Evolutionary conservation across 768 basidiomycete species (phyloP), one percentile per base, ranked within the genome.

Genomic region (Trametes villosa): DNA sequence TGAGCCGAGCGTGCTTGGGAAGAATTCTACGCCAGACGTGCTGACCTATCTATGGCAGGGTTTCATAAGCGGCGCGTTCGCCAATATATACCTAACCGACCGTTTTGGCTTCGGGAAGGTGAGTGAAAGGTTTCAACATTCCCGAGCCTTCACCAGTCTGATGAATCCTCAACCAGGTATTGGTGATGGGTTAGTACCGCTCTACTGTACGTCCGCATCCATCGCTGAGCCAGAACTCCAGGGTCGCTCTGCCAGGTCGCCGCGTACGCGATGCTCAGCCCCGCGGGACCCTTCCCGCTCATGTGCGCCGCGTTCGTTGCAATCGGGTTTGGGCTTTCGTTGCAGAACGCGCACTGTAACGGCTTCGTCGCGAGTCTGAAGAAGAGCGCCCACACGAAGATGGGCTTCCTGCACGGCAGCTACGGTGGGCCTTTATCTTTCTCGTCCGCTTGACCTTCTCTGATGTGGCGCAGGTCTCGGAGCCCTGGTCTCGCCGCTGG

Each of bases 331-430:
- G 84, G 84, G 1, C 65, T 79, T 9, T 56, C 72, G 20, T 57
- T 71, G 12, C 64, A 89, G 83, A 85, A 88, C 60, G 87, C 89
- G 0, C 88, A 89, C 75, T 81, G 87, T 1, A 88, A 88, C 67
- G 87, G 85, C 7, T 90, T 82, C 61, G 83, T 92, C 17, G 87
- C 86, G 3, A 79, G 75, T 47, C 74, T 89, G 11, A 80, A 79
- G 62, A 73, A 80, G 18, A 79, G 84, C 38, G 68, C 83, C 0
- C 79, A 83, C 60, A 68, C 74, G 0, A 90, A 88, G 69, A 87
- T 92, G 83, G 84, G 89, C 5, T 46, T 91, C 30, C 65, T 89
- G 18, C 86, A 88, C 64, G 87, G 85, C 12, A 78, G 81, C 2
- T 91, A 89, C 65, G 88, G 88, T 81, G 49, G 11, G 65, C 47